Evolutionary conservation across 106 monocot genomes (phyloP), one percentile per base, ranked within the genome.

Genomic region (Phalaenopsis equestris): DNA sequence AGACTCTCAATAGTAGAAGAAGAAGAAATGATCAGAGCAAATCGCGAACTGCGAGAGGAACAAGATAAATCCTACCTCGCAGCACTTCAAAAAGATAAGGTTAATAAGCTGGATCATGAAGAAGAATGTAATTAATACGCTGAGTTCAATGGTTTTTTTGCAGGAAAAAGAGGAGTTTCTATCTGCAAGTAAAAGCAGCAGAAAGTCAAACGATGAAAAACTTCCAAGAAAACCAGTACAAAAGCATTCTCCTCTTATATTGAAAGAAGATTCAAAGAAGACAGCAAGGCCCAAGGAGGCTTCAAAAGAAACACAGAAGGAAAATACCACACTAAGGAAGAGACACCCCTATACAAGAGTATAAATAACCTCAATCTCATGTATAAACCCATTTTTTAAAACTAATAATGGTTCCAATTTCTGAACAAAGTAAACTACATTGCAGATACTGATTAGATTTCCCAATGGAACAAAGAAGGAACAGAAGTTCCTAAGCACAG

Each of bases 401-500:
- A 70, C 30, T 30, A 8, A 1, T 61, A 61, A 70, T 52, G 52
- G 12, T 1, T 52, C 74, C 6, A 18, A 78, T 17, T 24, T 46
- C 49, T 49, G 52, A 76, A 76, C 46, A 21, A 68, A 42, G 41
- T 23, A 77, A 75, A 64, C 41, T 10, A 24, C 30, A 6, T 41
- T 80, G 73, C 88, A 90, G 90, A 78, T 88, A 67, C 58, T 82
- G 67, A 86, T 90, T 55, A 75, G 88, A 79, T 84, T 88, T 73
- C 90, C 88, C 36, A 82, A 88, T 73, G 90, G 90, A 9, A 76
- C 82, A 67, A 82, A 78, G 67, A 83, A 48, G 39, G 83, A 86
- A 75, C 75, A 82, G 55, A 86, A 41, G 38, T 88, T 90, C 64
- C 23, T 9, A n/a, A 78, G n/a, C 24, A 84, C 90, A 0, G 86